These are phyloP conservation scores for Metschnikowia lunata DNA, from an alignment of 805 yeast species.

Conservation along the genomic window DNA sequence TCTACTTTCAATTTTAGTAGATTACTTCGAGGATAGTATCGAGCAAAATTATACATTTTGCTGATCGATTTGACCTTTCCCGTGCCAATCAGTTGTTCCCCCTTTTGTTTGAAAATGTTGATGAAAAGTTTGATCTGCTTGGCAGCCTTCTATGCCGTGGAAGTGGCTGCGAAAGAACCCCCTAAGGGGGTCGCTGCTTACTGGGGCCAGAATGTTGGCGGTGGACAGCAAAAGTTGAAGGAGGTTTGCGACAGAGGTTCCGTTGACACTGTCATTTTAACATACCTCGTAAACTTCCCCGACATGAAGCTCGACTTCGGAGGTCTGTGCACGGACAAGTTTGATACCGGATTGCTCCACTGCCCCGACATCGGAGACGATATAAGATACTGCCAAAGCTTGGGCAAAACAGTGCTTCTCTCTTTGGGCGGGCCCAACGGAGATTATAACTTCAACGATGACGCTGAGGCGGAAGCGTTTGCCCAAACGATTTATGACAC, in stretches of 20 bases:
- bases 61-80: not conserved
- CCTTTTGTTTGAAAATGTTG: not conserved
- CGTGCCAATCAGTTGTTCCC: too few relatives aligned
- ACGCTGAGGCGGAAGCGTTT: conserved; percentile 52
- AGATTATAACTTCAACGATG: conserved; percentile 48
- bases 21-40: not conserved
- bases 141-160: not conserved
- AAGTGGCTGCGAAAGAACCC: not conserved
- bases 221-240: conserved; percentile 36
- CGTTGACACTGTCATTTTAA: conserved; percentile 67
- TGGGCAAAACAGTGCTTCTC: conserved; percentile 11
- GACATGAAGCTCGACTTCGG: conserved; percentile 47
- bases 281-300: conserved; percentile 68
- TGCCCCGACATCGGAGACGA: conserved; percentile 12
- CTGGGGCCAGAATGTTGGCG: conserved; percentile 81
- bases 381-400: conserved; percentile 13
- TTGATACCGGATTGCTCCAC: conserved; percentile 37
- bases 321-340: conserved; percentile 39
- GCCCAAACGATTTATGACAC: conserved; percentile 42
- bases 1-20: not conserved
- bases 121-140: not conserved
- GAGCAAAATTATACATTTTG: not conserved
- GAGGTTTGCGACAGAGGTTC: conserved; percentile 62
- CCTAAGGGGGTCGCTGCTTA: conserved; percentile 59
- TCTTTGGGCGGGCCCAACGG: conserved; percentile 53